These are phyloP conservation scores for Monosporascus sp. DNA, from an alignment of 2,329 filamentous ascomycete genomes.

Conservation along the genomic window DNA sequence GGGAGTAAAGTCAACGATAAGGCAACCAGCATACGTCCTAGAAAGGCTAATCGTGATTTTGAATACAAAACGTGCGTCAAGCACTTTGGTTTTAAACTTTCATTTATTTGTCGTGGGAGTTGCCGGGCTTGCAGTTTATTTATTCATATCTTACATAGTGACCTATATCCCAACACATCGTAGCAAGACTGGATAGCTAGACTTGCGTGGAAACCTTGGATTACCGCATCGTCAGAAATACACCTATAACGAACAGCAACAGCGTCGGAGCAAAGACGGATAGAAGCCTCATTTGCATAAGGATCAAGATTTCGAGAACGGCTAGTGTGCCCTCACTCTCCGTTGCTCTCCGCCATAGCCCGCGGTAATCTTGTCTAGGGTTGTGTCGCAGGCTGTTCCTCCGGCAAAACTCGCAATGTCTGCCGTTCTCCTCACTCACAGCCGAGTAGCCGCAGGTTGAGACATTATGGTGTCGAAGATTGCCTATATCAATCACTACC, in stretches of 20 bases:
- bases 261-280: conserved; percentile 8
- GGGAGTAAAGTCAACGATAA: too few species aligned
- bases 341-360: conserved; percentile 5
- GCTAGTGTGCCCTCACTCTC: conserved; percentile 7
- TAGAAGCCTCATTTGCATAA: conserved; percentile 16
- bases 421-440: conserved; percentile 1
- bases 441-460: neutral
- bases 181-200: too few species aligned
- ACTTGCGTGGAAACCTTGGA: neutral
- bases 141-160: too few species aligned
- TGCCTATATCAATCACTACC: conserved; percentile 6
- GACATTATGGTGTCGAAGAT: neutral
- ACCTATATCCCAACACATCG: too few species aligned
- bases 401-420: conserved; percentile 11
- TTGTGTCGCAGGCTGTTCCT: conserved; percentile 11
- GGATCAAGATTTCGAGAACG: conserved; percentile 10
- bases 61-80: too few species aligned
- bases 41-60: too few species aligned
- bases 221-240: conserved; percentile 5
- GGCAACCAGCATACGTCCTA: too few species aligned
- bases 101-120: too few species aligned
- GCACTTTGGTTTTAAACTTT: too few species aligned
- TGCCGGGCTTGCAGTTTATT: too few species aligned
- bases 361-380: neutral
- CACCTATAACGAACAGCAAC: conserved; percentile 10